A percentile compares a stretch with the other conserved stretches of the same genome.
Evolutionary conservation across 805 yeast species (phyloP).

Genomic region (Dipodascopsis uninucleata): DNA sequence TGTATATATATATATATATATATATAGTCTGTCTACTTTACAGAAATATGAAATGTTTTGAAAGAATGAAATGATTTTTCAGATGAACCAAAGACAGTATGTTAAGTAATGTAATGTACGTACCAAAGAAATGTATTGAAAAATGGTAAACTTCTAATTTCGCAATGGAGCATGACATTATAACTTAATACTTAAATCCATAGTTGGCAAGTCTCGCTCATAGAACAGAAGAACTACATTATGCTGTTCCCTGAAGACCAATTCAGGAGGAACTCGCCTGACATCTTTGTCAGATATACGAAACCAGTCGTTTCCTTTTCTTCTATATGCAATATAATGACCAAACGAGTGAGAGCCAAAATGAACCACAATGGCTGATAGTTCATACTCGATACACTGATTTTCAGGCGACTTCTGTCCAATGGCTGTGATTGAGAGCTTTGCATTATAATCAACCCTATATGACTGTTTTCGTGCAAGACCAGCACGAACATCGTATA

Average conservation of each 20-base stretch:
- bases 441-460: constrained; percentile 69
- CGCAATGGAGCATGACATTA: too few relatives aligned
- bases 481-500: constrained; percentile 82
- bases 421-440: constrained; percentile 43
- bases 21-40: too few relatives aligned
- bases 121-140: too few relatives aligned
- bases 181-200: too few relatives aligned
- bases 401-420: constrained; percentile 9
- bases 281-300: constrained; percentile 88
- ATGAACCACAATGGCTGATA: constrained; percentile 85
- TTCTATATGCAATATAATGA: constrained; percentile 89
- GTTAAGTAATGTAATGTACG: too few relatives aligned
- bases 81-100: too few relatives aligned
- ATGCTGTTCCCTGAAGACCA: constrained; percentile 78
- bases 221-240: constrained; percentile 84
- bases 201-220: constrained; percentile 43
- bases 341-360: constrained; percentile 97
- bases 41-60: too few relatives aligned
- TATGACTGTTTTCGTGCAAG: constrained; percentile 81
- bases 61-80: too few relatives aligned
- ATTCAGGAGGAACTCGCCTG: constrained; percentile 71
- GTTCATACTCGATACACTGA: constrained; percentile 48
- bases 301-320: constrained; percentile 84
- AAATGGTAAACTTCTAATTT: too few relatives aligned
- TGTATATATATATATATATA: too few relatives aligned